Evolutionary conservation across 768 basidiomycete species (phyloP).

Genomic region (Boletellus emodensis): DNA sequence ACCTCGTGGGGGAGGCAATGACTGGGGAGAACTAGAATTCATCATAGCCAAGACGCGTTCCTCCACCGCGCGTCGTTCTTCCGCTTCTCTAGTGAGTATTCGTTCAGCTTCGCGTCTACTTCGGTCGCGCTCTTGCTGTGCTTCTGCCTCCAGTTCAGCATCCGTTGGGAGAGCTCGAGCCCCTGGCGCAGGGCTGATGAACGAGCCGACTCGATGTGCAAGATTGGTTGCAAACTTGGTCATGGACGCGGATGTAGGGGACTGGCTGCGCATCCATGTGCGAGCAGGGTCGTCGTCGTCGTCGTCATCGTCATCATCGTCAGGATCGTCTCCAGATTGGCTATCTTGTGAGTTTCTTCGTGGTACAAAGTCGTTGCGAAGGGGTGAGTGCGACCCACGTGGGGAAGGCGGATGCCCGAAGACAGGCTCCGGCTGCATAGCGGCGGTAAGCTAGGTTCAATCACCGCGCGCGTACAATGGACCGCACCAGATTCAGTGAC

Average conservation of each 20-base stretch:
- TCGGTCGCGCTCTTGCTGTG: conserved; percentile 69
- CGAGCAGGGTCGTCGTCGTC: conserved; percentile 13
- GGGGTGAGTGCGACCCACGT: conserved; percentile 63
- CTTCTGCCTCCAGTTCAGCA: conserved; percentile 79
- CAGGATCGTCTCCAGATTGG: conserved; percentile 40
- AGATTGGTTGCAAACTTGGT: conserved; percentile 70
- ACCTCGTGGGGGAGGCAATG: conserved; percentile 58
- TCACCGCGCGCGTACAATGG: neutral
- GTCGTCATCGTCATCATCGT: conserved; percentile 36
- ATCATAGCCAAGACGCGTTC: conserved; percentile 77
- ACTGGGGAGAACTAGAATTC: conserved; percentile 33
- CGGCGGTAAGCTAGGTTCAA: conserved; percentile 10
- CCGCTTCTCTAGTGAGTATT: conserved; percentile 68
- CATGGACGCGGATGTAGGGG: conserved; percentile 66
- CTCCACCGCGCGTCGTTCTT: conserved; percentile 64
- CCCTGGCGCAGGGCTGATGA: conserved; percentile 51
- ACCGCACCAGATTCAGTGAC: conserved; percentile 39
- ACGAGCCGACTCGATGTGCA: conserved; percentile 67
- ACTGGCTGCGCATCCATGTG: conserved; percentile 36
- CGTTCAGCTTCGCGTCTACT: conserved; percentile 75
- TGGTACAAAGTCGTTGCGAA: conserved; percentile 59
- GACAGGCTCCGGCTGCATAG: conserved; percentile 42
- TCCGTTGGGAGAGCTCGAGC: conserved; percentile 56
- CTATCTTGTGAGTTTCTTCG: conserved; percentile 48
- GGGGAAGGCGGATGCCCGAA: conserved; percentile 34